Base-by-base conservation (phyloP, 2,329 filamentous ascomycete genomes). In the Whalleya microplaca region DNA sequence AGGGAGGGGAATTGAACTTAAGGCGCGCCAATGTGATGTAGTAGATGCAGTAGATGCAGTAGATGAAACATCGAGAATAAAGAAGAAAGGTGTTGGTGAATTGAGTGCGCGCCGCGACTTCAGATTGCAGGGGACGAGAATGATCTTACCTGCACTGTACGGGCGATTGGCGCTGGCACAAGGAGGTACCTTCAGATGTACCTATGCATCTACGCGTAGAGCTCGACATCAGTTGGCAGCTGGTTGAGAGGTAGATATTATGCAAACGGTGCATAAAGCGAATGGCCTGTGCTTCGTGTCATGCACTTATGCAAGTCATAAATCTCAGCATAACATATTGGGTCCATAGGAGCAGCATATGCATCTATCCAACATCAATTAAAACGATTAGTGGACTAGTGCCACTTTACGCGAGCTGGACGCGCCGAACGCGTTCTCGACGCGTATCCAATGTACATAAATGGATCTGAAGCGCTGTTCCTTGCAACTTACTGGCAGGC, bases 351-450 rank as follows among this genome's bases (percentile, higher is more conserved):
- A n/a, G n/a, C n/a, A n/a, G n/a, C n/a, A n/a, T 27, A 27, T 27
- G 23, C 23, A 27, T 27, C 23, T 27, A 27, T 27, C 23, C 23
- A 27, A 4, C 23, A 27, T n/a, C 23, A 27, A 27, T 27, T 4
- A 9, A 27, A 27, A 27, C 9, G 9, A 4, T 4, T 27, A 27
- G 4, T 27, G 23, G 4, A 27, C 56, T 73, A 74, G 73, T 62
- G 64, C 65, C 73, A 78, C 74, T 80, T 77, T 73, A 81, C 78
- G 77, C 77, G 78, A 71, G 54, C 9, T 53, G 53, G 47, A 62
- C 60, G 53, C 57, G 55, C 51, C 27, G 9, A 45, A 66, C 70
- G 67, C 71, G 71, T 48, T 23, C 40, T 21, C 41, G 42, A 45
- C 32, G 32, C 32, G 32, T 37, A 3, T 14, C 9, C 32, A 37